These are phyloP conservation scores for Carnegiea gigantea DNA, from an alignment of 179 eudicot genomes.

Conservation along the genomic window DNA sequence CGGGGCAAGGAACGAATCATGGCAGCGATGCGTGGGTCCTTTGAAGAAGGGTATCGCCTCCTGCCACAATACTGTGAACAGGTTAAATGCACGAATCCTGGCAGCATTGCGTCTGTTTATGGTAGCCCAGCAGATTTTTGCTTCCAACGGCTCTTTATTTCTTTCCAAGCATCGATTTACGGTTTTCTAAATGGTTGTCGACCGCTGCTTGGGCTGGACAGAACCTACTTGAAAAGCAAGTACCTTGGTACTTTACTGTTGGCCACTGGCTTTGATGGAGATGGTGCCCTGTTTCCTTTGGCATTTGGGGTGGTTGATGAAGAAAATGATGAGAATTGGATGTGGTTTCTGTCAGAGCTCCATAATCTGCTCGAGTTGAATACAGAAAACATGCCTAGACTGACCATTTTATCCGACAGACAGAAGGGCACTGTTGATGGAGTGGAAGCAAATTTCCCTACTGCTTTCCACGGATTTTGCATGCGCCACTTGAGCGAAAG, in stretches of 20 bases:
- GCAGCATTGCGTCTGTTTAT: conserved; percentile 78
- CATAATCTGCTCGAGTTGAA: conserved; percentile 74
- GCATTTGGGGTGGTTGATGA: conserved; percentile 86
- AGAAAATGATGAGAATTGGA: conserved; percentile 89
- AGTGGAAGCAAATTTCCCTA: conserved; percentile 87
- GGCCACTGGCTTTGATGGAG: conserved; percentile 89
- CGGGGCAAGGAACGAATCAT: conserved; percentile 91
- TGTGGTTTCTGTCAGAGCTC: conserved; percentile 93
- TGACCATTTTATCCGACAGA: conserved; percentile 86
- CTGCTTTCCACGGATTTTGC: conserved; percentile 92
- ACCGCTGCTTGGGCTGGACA: conserved; percentile 79
- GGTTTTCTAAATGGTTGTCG: conserved; percentile 87
- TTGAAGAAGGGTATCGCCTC: conserved; percentile 83
- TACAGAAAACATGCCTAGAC: conserved; percentile 93
- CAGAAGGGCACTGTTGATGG: conserved; percentile 75
- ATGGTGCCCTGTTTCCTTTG: conserved; percentile 74
- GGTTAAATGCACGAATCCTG: conserved; percentile 69
- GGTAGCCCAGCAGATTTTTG: conserved; percentile 69
- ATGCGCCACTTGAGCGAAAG: conserved; percentile 78
- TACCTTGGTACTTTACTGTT: conserved; percentile 76
- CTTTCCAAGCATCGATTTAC: conserved; percentile 78
- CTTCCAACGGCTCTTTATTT: conserved; percentile 79
- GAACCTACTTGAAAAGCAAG: conserved; percentile 71
- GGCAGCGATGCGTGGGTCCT: conserved; percentile 94
- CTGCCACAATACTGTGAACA: conserved; percentile 88